A percentile compares a stretch with the other conserved stretches of the same genome.
phyloP scores from a whole-genome alignment of 2,329 filamentous ascomycete genomes.

The Lachnum nothofagi region DNA sequence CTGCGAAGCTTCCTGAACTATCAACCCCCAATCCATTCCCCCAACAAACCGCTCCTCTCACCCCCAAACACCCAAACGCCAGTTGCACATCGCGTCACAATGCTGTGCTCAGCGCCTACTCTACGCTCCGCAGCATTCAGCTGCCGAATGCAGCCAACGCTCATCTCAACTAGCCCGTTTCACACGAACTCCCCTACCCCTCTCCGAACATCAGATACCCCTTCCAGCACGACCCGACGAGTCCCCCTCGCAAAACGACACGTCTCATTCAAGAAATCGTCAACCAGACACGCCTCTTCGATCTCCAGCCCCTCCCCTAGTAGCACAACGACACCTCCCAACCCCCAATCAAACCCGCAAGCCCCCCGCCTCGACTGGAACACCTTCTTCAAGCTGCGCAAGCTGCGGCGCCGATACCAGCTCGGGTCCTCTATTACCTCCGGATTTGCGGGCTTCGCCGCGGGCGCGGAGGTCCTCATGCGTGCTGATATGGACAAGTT shows the following conservation, averaged over 20 bases:
- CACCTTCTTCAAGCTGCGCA: constrained; percentile 84
- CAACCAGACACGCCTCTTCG: constrained; percentile 19
- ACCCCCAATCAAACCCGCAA: constrained; percentile 10
- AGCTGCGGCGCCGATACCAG: constrained; percentile 77
- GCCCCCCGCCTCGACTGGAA: constrained; percentile 65
- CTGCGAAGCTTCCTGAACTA: no score
- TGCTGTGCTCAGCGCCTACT: constrained; percentile 29
- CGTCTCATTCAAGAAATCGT: constrained; percentile 23
- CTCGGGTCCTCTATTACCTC: constrained; percentile 68
- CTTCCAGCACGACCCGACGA: constrained; percentile 19
- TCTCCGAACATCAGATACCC: constrained; percentile 17
- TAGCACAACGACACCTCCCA: constrained; percentile 5
- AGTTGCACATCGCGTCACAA: constrained; percentile 12
- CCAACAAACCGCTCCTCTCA: no score
- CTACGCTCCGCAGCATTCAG: constrained; percentile 30
- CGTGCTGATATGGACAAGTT: constrained; percentile 67
- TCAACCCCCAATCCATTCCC: no score
- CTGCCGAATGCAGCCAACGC: constrained; percentile 29
- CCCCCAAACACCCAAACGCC: no score
- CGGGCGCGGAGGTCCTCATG: constrained; percentile 62
- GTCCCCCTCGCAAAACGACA: constrained; percentile 26
- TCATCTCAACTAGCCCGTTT: constrained; percentile 27
- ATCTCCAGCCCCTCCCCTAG: constrained; percentile 14
- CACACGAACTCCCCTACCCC: constrained; percentile 20
- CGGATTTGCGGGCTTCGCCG: constrained; percentile 56